Evolutionary conservation across 2,329 filamentous ascomycete species (phyloP), one percentile per base, ranked within the genome.

Genomic region (Verticillium isaacii): DNA sequence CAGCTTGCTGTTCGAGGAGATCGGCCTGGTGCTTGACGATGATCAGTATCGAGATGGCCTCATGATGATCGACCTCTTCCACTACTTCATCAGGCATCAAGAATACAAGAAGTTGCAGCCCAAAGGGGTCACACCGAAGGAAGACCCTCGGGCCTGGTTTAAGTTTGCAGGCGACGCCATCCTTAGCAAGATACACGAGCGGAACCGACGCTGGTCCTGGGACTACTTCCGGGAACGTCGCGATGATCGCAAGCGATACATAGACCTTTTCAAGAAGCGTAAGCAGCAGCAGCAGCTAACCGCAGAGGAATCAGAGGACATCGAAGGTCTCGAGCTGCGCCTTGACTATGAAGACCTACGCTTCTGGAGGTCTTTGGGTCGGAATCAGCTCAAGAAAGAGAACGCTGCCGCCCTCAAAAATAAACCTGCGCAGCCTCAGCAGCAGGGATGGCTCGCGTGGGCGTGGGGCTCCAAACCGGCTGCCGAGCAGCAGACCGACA

Each of bases 41-140:
- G 87, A 97, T 67, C 95, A 99, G 73, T 99, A 99, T 72, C 90
- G 96, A 34, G 95, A 99, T 77, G 92, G 90, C 5, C 79, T 99
- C 62, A 99, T 99, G 95, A 91, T 99, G 80, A 91, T 98, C 2
- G 95, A 99, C 72, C 82, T 98, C 2, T 99, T 99, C 80, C 95
- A 99, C 75, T 98, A 97, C 77, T 99, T 98, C 74, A 91, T 97
- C 68, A 89, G 94, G 36, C 95, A 99, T 67, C 95, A 98, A 74
- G 94, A 99, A 73, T 97, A 98, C 79, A 96, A 96, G 73, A 94
- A 90, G 69, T 82, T 93, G 62, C 92, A 97, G 69, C 95, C 95
- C 4, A 95, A 96, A 71, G 88, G 82, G 1, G 84, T 88, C 62
- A 84, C 85, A 0, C 91, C 92, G 0, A 96, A 93, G 71, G 92